Evolutionary conservation across 2,329 filamentous ascomycete genomes (phyloP), one percentile per base, ranked within the genome.

Genomic region (Monosporascus sp.): DNA sequence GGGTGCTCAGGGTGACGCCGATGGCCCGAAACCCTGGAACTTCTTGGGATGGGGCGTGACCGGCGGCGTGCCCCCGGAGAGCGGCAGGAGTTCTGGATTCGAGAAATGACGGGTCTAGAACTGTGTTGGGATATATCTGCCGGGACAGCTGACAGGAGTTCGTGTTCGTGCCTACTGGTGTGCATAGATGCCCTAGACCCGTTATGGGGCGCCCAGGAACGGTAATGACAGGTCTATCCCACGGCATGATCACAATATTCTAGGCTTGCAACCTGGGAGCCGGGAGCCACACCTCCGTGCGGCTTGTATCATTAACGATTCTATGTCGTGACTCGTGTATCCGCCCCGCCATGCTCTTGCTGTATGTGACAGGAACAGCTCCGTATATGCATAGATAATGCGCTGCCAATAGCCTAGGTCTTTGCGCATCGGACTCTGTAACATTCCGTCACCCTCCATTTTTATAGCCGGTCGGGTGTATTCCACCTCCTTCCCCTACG

Each of bases 1-100:
- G 38, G 38, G 17, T 20, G 38, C 17, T 20, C 17, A n/a, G 38
- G 38, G 42, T 15, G 42, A 24, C 25, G 14, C 15, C 6, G 42
- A 17, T 6, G 24, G 24, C 24, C 14, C 42, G 42, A 24, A 24
- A n/a, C 42, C 42, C 17, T 62, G 64, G 64, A 61, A 57, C 38
- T 57, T 68, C 20, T 53, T 66, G 11, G 65, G 65, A 14, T 67
- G 65, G 62, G 65, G 65, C 14, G 57, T 58, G 2, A 42, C 56
- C 5, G 49, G 52, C 14, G 54, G 57, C 5, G 54, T 51, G n/a
- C 49, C 53, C 25, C 52, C 56, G 1, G 51, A 51, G 22, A 47
- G 45, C 8, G 63, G 60, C 11, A 60, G 57, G 39, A 63, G 62
- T 55, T 60, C 63, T 2, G 65, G 42, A 27, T 22, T 27, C 42